Conservation (phyloP, 495 filamentous ascomycete genomes). For the Wilcoxina mikolae region DNA sequence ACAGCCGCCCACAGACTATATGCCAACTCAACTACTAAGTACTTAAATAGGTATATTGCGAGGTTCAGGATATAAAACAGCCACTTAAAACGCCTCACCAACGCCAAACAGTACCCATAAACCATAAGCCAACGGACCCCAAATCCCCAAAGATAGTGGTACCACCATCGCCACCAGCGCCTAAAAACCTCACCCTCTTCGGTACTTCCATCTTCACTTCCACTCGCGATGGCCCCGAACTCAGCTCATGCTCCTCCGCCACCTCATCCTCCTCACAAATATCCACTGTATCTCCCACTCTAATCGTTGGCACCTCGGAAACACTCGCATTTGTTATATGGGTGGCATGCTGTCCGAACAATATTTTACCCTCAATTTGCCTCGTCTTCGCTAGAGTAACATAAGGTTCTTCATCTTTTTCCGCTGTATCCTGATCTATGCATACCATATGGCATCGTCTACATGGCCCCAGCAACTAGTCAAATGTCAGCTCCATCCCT, state of each 20-base stretch:
- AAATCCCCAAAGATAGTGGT: not conserved
- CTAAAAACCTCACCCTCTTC: not conserved
- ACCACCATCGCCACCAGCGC: not conserved
- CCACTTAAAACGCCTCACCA: too few relatives aligned
- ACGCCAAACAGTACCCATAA: too few relatives aligned
- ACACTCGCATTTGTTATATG: slow-evolving; percentile 23
- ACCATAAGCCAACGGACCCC: too few relatives aligned
- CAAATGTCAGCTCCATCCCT: not conserved
- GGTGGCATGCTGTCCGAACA: slow-evolving; percentile 69
- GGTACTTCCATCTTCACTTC: not conserved
- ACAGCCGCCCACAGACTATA: too few relatives aligned
- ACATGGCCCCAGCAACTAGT: slow-evolving; percentile 60
- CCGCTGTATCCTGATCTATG: slow-evolving; percentile 68
- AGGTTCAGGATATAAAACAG: too few relatives aligned
- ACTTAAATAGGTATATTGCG: too few relatives aligned
- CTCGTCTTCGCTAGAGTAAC: slow-evolving; percentile 75
- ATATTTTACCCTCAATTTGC: slow-evolving; percentile 62
- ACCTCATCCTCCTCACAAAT: slow-evolving; percentile 11
- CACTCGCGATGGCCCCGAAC: not conserved
- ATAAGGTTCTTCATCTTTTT: slow-evolving; percentile 70
- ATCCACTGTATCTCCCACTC: slow-evolving; percentile 41
- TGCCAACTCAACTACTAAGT: too few relatives aligned
- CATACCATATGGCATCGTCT: slow-evolving; percentile 92
- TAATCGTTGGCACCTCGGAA: slow-evolving; percentile 17
- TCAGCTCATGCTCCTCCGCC: not conserved